Evolutionary conservation across 805 yeast genomes (phyloP), one percentile per base, ranked within the genome.

Genomic region (Starmera quercuum): DNA sequence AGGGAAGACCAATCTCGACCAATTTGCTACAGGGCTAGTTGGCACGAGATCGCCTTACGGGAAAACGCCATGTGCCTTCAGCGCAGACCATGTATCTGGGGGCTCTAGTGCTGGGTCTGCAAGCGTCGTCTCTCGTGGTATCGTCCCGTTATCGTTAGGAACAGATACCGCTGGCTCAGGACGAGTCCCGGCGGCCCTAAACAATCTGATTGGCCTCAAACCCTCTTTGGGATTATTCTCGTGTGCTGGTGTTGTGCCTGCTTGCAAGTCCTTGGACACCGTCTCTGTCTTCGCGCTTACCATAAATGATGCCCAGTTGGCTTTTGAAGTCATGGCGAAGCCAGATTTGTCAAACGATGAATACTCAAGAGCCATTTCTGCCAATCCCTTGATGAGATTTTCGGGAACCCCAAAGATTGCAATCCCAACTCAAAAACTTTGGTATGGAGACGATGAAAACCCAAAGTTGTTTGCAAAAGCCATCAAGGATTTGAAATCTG

Each of bases 121-220:
- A 6, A 77, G 80, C 11, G 88, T 80, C 16, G 97, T 87, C 14
- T 90, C 87, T 15, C 71, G 87, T 45, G 97, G 97, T 38, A 66
- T 78, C 31, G 96, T 85, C 13, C 96, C 97, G 22, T 51, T 90
- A 31, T 71, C 96, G 1, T 66, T 90, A 46, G 97, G 97, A 24
- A 92, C 97, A 6, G 98, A 90, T 55, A 90, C 98, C 24, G 98
- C 98, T 8, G 98, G 98, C 16, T 85, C 95, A 6, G 97, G 97
- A 27, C 75, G 98, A 51, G 98, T 90, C 21, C 98, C 98, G 19
- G 97, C 97, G 18, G 90, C 87, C 20, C 67, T 90, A 44, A 90
- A 90, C 69, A 92, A 92, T 59, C 62, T 87, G 46, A 73, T 90
- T 43, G 97, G 97, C 15, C 71, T 92, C 45, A 90, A 90, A 59